A percentile compares a stretch with the other conserved stretches of the same genome.
Conservation (phyloP, 75 land plant genomes). For the Sequoiadendron giganteum region DNA sequence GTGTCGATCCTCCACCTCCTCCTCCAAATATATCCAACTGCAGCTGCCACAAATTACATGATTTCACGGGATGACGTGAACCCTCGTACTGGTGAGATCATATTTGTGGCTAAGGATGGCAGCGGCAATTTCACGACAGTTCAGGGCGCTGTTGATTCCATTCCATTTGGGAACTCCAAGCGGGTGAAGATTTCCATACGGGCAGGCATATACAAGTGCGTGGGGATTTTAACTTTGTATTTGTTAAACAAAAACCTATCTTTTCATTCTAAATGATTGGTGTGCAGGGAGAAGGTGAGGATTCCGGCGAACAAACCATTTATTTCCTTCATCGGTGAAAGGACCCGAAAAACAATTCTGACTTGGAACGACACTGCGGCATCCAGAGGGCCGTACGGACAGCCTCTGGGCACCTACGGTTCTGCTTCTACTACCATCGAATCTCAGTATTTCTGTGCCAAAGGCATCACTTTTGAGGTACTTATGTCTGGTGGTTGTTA, state of each 20-base stretch:
- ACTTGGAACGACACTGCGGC: slow-evolving; percentile 71
- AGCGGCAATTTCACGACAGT: slow-evolving; percentile 40
- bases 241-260: background rate
- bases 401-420: slow-evolving; percentile 45
- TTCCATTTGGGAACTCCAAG: slow-evolving; percentile 38
- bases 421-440: slow-evolving; percentile 73
- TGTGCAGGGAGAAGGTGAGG: slow-evolving; percentile 76
- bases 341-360: slow-evolving; percentile 45
- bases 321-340: slow-evolving; percentile 63
- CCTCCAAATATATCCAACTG: background rate
- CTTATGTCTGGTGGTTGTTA: too few species aligned
- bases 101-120: slow-evolving; percentile 52
- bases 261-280: background rate
- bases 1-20: background rate
- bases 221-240: background rate
- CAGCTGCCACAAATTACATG: background rate
- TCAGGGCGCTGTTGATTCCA: slow-evolving; percentile 68
- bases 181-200: slow-evolving; percentile 55
- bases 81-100: background rate
- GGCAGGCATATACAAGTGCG: slow-evolving; percentile 67
- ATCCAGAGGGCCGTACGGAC: slow-evolving; percentile 25
- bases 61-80: background rate
- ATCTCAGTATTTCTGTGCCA: slow-evolving; percentile 75
- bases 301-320: slow-evolving; percentile 59
- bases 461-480: slow-evolving; percentile 78